Conservation (phyloP, 2,329 filamentous ascomycete genomes). For the Berkeleyomyces basicola region DNA sequence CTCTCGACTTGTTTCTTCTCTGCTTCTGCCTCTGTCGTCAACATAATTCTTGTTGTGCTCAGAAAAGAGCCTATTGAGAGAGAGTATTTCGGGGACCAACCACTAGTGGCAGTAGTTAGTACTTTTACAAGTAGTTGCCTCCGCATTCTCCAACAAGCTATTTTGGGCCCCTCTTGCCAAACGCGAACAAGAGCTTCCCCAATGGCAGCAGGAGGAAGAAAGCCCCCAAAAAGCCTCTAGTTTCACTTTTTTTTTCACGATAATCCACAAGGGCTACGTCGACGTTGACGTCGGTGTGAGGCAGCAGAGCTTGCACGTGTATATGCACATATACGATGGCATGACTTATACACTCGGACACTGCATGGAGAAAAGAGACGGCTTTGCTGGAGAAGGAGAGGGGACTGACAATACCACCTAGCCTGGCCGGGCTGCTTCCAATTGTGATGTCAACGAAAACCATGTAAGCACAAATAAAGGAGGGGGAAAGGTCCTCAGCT, state of each 20-base stretch:
- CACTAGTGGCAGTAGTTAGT: neutral
- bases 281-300: too few relatives aligned
- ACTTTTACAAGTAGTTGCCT: neutral
- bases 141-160: neutral
- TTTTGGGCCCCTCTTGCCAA: neutral
- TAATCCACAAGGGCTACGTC: neutral
- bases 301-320: neutral
- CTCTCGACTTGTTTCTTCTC: neutral
- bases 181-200: neutral
- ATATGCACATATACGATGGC: neutral
- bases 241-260: neutral
- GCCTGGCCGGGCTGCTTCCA: neutral
- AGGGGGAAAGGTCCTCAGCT: neutral
- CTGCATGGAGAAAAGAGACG: neutral
- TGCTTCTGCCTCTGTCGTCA: neutral
- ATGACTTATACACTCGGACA: neutral
- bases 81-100: neutral
- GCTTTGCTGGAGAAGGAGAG: neutral
- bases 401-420: neutral
- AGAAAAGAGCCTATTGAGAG: too few relatives aligned
- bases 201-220: neutral
- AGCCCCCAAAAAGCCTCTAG: neutral
- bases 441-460: neutral
- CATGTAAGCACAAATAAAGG: neutral
- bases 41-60: neutral